A percentile compares a stretch with the other conserved stretches of the same genome.
These are phyloP conservation scores for Pseudoscleropodium purum DNA, from an alignment of 225 moss, liverwort and hornwort genomes.

Conservation along the genomic window DNA sequence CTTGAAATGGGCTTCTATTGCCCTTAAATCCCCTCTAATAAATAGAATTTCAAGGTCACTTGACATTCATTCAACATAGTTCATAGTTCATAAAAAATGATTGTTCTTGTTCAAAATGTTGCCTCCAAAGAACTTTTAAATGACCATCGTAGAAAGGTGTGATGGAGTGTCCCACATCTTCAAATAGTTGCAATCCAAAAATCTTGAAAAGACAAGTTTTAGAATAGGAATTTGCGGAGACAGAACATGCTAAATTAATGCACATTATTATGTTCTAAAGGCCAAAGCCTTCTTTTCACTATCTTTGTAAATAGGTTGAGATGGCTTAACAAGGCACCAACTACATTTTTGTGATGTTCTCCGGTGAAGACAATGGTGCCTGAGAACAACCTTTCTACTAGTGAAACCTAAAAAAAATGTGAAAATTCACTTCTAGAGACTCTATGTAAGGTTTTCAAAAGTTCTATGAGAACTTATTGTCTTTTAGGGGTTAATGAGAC, in stretches of 20 bases:
- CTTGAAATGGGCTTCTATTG: too few relatives aligned
- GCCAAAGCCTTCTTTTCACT: not conserved
- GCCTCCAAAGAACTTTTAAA: not conserved
- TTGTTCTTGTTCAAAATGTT: not conserved
- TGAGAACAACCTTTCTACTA: not conserved
- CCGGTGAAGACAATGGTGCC: rapidly evolving
- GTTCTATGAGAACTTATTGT: not conserved
- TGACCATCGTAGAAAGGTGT: not conserved
- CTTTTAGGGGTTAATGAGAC: not conserved
- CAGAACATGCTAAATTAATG: not conserved
- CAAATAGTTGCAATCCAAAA: not conserved
- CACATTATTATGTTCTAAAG: not conserved
- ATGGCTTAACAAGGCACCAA: rapidly evolving
- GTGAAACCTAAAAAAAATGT: not conserved
- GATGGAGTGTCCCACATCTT: rapidly evolving
- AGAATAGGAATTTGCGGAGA: rapidly evolving
- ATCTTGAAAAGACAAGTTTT: not conserved
- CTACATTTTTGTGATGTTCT: not conserved
- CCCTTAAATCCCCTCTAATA: too few relatives aligned
- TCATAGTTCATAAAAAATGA: rapidly evolving
- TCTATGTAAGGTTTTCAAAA: not conserved
- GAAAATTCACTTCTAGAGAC: not conserved
- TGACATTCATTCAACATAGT: rapidly evolving
- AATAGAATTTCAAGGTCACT: not conserved
- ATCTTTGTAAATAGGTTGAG: not conserved